Conservation (phyloP, 106 monocot genomes). For the Allium sativum region DNA sequence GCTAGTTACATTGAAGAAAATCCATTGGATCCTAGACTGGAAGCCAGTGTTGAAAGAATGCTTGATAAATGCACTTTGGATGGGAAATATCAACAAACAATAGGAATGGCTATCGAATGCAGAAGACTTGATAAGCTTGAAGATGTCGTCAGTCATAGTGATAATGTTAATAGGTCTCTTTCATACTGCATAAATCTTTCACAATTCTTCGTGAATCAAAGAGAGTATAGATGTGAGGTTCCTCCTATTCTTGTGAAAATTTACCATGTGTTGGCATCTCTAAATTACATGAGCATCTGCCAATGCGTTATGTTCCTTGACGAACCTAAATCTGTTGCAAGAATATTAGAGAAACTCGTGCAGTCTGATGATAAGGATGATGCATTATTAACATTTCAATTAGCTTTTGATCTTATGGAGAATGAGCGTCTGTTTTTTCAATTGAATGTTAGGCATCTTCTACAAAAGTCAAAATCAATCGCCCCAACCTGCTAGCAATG, state of each 20-base stretch:
- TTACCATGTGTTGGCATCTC: conserved; percentile 65
- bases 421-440: conserved; percentile 95
- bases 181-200: conserved; percentile 97
- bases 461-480: conserved; percentile 22
- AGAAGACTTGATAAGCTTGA: conserved; percentile 94
- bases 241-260: conserved; percentile 87
- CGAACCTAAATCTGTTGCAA: conserved; percentile 68
- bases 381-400: conserved; percentile 83
- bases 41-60: conserved; percentile 95
- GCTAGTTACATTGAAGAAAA: conserved; percentile 33
- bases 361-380: conserved; percentile 78
- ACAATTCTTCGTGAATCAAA: conserved; percentile 79
- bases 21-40: conserved; percentile 73
- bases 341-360: conserved; percentile 74
- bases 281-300: conserved; percentile 91
- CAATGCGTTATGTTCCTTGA: conserved; percentile 96
- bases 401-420: conserved; percentile 94
- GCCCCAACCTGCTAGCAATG: not conserved
- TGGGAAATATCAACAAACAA: conserved; percentile 98
- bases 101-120: conserved; percentile 97
- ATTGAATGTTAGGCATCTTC: conserved; percentile 48
- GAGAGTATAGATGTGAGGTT: conserved; percentile 94
- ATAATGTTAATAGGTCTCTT: conserved; percentile 72
- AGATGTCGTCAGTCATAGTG: conserved; percentile 70
- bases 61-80: conserved; percentile 90